Conservation (phyloP, 306 rosid genomes). For the Cucurbita argyrosperma region DNA sequence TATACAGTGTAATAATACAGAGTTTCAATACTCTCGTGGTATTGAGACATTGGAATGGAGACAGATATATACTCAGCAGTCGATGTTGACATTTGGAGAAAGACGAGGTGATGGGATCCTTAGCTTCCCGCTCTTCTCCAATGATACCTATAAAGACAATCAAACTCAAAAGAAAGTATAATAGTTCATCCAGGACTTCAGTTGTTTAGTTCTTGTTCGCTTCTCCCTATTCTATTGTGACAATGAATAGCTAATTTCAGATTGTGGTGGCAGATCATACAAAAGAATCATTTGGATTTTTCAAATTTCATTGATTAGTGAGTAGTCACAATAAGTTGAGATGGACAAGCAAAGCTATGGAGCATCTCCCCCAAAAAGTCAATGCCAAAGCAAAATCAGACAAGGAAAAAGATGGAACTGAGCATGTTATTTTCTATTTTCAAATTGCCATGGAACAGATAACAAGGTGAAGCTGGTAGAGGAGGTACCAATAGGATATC, state of each 20-base stretch:
- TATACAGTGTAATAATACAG: background rate
- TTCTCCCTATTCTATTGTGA: background rate
- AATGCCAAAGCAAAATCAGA: background rate
- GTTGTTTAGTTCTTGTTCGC: background rate
- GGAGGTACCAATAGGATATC: conserved; percentile 79
- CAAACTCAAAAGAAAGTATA: conserved; percentile 4
- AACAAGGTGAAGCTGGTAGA: conserved; percentile 5
- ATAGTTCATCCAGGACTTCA: background rate
- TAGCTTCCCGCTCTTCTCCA: conserved; percentile 46
- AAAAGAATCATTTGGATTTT: background rate
- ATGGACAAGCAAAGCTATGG: background rate
- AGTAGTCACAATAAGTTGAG: background rate
- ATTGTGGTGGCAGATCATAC: background rate
- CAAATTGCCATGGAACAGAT: background rate
- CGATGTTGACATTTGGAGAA: conserved; percentile 3
- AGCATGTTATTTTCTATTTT: background rate
- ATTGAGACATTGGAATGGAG: background rate
- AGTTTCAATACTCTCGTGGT: background rate
- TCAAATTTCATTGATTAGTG: background rate
- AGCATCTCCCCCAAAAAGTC: background rate
- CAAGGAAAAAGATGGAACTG: background rate
- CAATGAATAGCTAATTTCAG: background rate
- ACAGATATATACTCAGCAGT: background rate
- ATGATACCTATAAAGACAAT: conserved; percentile 44
- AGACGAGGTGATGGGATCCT: conserved; percentile 16